phyloP scores from a whole-genome alignment of 139 green algal genomes.

The Ettlia oleoabundans region DNA sequence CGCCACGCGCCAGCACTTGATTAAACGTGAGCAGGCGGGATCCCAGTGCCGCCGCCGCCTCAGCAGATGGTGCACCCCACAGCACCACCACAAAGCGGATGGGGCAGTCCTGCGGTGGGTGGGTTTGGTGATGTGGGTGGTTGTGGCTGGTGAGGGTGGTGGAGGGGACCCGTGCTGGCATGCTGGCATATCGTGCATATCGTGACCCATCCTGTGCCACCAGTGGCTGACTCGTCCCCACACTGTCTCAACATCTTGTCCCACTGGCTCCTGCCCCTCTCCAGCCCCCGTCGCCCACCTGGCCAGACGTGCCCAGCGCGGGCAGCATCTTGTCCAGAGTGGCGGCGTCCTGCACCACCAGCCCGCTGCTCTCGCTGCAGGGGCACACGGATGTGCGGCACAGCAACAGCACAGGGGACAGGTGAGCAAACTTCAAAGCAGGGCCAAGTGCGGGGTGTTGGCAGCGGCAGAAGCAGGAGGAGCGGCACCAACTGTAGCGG shows the following conservation, averaged over 20 bases:
- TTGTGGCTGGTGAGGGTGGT: too few species aligned
- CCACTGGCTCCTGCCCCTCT: too few species aligned
- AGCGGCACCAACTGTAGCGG: too few species aligned
- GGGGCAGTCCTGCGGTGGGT: not conserved
- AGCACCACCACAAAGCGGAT: conserved; percentile 78
- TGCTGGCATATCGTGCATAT: too few species aligned
- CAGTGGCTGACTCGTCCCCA: too few species aligned
- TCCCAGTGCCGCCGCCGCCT: conserved; percentile 9
- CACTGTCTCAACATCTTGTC: too few species aligned
- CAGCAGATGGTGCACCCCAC: conserved; percentile 65
- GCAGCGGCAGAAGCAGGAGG: too few species aligned
- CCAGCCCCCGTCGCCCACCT: too few species aligned
- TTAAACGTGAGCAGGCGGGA: conserved; percentile 62
- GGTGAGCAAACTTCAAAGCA: conserved; percentile 40
- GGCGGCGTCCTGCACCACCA: conserved; percentile 80
- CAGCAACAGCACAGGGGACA: not conserved
- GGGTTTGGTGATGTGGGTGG: conserved; percentile 16
- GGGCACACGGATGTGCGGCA: too few species aligned
- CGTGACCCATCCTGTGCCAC: too few species aligned
- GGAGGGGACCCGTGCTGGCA: too few species aligned
- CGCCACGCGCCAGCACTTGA: conserved; percentile 54
- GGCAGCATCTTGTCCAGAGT: conserved; percentile 74
- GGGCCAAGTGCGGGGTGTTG: too few species aligned
- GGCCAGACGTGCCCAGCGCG: conserved; percentile 45
- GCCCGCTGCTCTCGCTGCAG: conserved; percentile 52